phyloP scores from a whole-genome alignment of 805 yeast species.

The Kodamaea sagamina region DNA sequence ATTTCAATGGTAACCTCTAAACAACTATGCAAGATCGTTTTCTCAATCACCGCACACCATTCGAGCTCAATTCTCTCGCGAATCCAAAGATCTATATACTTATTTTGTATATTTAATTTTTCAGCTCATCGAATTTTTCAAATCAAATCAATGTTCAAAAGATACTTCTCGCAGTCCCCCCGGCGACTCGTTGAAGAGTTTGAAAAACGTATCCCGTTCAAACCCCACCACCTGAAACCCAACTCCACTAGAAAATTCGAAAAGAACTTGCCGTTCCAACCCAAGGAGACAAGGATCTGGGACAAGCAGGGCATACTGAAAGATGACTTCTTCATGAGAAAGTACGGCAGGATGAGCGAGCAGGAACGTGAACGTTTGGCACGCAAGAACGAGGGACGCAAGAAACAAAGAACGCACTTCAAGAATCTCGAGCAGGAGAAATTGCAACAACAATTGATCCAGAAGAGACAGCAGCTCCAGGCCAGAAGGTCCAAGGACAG shows the following conservation, averaged over 20 bases:
- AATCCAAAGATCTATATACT: too few relatives aligned
- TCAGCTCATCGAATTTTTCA: neutral
- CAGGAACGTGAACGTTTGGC: constrained; percentile 27
- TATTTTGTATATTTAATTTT: too few relatives aligned
- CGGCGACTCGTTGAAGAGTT: constrained; percentile 8
- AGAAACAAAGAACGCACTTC: constrained; percentile 10
- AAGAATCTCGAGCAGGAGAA: constrained; percentile 8
- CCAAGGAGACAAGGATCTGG: constrained; percentile 34
- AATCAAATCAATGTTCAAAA: constrained; percentile 1
- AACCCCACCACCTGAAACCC: constrained; percentile 15
- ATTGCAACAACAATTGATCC: neutral
- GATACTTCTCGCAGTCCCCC: constrained; percentile 7
- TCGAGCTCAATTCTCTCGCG: too few relatives aligned
- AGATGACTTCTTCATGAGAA: constrained; percentile 40
- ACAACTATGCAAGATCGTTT: too few relatives aligned
- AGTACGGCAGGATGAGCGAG: constrained; percentile 33
- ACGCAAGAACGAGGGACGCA: constrained; percentile 33
- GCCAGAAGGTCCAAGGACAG: constrained; percentile 22
- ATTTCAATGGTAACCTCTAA: too few relatives aligned
- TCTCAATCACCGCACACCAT: too few relatives aligned
- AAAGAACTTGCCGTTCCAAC: constrained; percentile 25
- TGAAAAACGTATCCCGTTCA: constrained; percentile 14
- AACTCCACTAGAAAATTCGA: constrained; percentile 22
- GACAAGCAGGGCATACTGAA: constrained; percentile 37
- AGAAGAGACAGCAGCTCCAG: constrained; percentile 25